Conservation (phyloP, 495 filamentous ascomycete genomes). For the Neurospora sp. region DNA sequence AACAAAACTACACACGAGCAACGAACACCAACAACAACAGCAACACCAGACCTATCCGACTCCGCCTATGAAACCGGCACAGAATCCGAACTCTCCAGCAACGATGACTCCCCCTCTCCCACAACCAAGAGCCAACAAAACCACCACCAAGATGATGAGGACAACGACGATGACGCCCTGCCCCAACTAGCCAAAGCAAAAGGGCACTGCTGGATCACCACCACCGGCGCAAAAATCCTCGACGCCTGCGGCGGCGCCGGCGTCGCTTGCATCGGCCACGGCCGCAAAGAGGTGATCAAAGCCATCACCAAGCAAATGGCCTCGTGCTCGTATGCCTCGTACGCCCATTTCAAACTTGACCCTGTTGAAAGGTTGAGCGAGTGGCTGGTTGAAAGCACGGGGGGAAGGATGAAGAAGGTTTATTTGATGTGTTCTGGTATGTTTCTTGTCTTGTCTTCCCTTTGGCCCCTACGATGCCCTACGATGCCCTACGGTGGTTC, state of each 20-base stretch:
- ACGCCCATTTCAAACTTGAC: slow-evolving; percentile 29
- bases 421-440: slow-evolving; percentile 46
- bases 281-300: slow-evolving; percentile 29
- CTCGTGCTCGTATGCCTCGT: slow-evolving; percentile 29
- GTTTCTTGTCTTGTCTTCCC: not conserved
- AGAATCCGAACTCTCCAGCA: not conserved
- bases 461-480: too few species aligned
- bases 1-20: not conserved
- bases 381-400: slow-evolving; percentile 33
- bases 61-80: not conserved
- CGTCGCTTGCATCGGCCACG: slow-evolving; percentile 41
- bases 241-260: slow-evolving; percentile 45
- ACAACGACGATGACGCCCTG: not conserved
- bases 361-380: slow-evolving; percentile 26
- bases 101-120: not conserved
- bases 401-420: slow-evolving; percentile 31
- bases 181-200: slow-evolving; percentile 8
- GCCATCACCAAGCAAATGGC: slow-evolving; percentile 26
- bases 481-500: too few species aligned
- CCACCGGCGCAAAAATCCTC: slow-evolving; percentile 46
- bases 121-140: not conserved
- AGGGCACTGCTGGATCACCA: slow-evolving; percentile 27
- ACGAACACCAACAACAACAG: not conserved
- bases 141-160: not conserved
- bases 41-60: not conserved